Base-by-base conservation (phyloP, 345 rosid species). In the Brassica cretica region DNA sequence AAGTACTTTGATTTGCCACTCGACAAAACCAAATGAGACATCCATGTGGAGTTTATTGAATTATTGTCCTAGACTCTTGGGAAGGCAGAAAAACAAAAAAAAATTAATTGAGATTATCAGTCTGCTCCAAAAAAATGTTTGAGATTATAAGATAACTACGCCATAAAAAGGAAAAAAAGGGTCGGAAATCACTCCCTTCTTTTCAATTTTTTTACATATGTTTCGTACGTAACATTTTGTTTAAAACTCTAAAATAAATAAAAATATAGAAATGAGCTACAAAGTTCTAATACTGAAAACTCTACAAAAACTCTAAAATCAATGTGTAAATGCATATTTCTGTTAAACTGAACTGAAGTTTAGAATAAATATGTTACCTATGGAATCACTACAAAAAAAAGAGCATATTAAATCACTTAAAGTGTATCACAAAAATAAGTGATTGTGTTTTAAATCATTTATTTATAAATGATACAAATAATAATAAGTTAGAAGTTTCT, bases 1-100 rank as follows among this genome's bases (percentile, higher is more conserved):
- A 60, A 59, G 19, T 29, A 30, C 33, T 68, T 44, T 75, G 21
- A 66, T 56, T 75, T 53, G 64, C 15, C 75, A 72, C 41, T 19
- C 27, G 32, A 65, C 32, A 39, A 56, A 67, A 27, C 21, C 67
- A 25, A 58, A 15, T 4, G 3, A 46, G 60, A 60, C n/a, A 25
- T 68, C 64, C 64, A 24, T 11, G 64, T 59, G 32, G 29, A 59
- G 64, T 24, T 21, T 59, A 9, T 9, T 59, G 30, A 21, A 59
- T 51, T 51, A 68, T 51, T 51, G 62, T 51, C 72, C 72, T 49
- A 21, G 72, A 68, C 70, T 19, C 37, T 33, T n/a, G 41, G 12
- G 21, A 15, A 33, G 12, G 12, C 24, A 63, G 9, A 30, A 6
- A 30, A 29, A n/a, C 10, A 3, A 3, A 29, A 7, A 7, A 14